A percentile compares a stretch with the other conserved stretches of the same genome.
These are phyloP conservation scores for Plantago coronopus DNA, from an alignment of 305 asterid species.

Conservation along the genomic window DNA sequence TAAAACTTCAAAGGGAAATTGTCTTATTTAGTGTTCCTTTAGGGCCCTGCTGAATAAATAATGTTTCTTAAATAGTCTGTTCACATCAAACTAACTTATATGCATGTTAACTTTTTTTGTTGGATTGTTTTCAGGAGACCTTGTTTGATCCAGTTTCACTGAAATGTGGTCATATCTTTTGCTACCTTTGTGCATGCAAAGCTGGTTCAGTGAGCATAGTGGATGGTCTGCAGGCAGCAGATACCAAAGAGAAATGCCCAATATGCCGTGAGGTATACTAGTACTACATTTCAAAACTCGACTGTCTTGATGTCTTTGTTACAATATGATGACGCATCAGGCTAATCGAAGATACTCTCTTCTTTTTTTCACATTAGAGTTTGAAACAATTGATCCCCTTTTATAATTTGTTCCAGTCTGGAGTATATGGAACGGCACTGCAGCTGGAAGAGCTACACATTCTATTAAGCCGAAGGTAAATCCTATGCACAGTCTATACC, in stretches of 20 bases:
- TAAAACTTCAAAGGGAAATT: background rate
- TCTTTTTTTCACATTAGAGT: too few relatives aligned
- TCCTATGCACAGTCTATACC: background rate
- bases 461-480: constrained; percentile 63
- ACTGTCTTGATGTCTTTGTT: background rate
- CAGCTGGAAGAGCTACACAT: constrained; percentile 88
- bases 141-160: constrained; percentile 84
- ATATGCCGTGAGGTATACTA: constrained; percentile 78
- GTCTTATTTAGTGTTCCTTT: background rate
- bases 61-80: background rate
- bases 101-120: background rate
- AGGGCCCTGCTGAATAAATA: background rate
- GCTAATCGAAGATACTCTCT: too few relatives aligned
- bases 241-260: constrained; percentile 55
- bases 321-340: background rate
- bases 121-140: constrained; percentile 52
- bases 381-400: background rate
- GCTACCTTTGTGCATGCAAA: constrained; percentile 91
- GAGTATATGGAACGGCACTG: constrained; percentile 66
- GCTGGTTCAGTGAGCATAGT: constrained; percentile 82
- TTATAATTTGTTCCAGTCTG: constrained; percentile 37
- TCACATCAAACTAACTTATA: constrained; percentile 7
- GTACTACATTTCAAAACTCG: background rate
- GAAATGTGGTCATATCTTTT: constrained; percentile 84
- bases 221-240: constrained; percentile 66